phyloP scores from a whole-genome alignment of 2,329 filamentous ascomycete species.

The Nemania serpens region DNA sequence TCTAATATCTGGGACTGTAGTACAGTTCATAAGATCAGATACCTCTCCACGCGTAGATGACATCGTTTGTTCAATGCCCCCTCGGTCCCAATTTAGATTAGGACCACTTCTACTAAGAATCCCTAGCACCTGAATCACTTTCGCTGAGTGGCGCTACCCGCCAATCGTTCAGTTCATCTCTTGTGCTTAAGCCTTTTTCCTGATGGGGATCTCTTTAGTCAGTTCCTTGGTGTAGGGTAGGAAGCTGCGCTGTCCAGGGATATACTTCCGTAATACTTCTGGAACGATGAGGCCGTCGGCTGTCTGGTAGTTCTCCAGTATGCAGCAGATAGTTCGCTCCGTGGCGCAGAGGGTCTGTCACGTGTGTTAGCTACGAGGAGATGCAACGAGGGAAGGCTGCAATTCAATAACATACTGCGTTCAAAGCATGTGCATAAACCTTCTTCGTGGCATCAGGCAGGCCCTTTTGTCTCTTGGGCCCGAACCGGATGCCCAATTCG shows the following conservation, averaged over 20 bases:
- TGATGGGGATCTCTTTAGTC: slow-evolving; percentile 58
- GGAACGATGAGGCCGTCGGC: slow-evolving; percentile 74
- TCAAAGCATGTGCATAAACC: slow-evolving; percentile 92
- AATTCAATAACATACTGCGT: slow-evolving; percentile 64
- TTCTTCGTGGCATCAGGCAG: slow-evolving; percentile 63
- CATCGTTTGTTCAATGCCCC: not conserved
- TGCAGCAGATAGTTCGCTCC: slow-evolving; percentile 88
- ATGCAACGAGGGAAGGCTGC: not conserved
- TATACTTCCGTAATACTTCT: slow-evolving; percentile 77
- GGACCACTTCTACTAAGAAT: not conserved
- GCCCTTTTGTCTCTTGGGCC: slow-evolving; percentile 83
- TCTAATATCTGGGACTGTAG: slow-evolving; percentile 8
- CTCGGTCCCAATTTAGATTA: not conserved
- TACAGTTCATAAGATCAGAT: not conserved
- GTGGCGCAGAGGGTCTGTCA: slow-evolving; percentile 61
- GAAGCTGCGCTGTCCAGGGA: slow-evolving; percentile 87
- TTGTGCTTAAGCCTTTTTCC: slow-evolving; percentile 25
- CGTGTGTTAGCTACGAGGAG: not conserved
- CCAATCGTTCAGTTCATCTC: not conserved
- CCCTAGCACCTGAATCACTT: not conserved
- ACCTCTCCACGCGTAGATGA: not conserved
- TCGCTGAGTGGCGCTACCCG: not conserved
- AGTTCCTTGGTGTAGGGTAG: slow-evolving; percentile 86
- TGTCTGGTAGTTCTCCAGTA: slow-evolving; percentile 92
- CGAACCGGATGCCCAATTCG: slow-evolving; percentile 90